Evolutionary conservation across 768 basidiomycete genomes (phyloP).

Genomic region (Lactifluus volemus): DNA sequence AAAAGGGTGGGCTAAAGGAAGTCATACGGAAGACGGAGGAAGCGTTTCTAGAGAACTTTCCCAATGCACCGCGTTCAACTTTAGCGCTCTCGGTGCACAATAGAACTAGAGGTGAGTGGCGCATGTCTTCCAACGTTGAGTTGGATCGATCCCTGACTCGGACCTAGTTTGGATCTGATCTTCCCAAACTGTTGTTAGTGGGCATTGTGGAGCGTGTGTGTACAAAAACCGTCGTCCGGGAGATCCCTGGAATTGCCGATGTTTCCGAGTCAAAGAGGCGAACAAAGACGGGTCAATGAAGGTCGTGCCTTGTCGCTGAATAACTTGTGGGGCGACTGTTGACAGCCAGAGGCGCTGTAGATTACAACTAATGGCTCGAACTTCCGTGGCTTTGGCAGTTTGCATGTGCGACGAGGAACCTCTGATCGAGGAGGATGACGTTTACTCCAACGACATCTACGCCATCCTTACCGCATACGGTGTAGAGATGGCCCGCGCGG

Average conservation of each 20-base stretch:
- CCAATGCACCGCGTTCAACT: slow-evolving; percentile 62
- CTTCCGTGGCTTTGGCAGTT: slow-evolving; percentile 81
- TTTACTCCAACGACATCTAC: slow-evolving; percentile 94
- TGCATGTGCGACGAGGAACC: slow-evolving; percentile 36
- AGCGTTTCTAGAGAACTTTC: slow-evolving; percentile 48
- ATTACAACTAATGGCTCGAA: slow-evolving; percentile 91
- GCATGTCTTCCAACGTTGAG: background rate
- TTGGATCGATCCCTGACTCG: background rate
- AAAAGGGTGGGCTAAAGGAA: slow-evolving; percentile 29
- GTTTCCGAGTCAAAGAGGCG: slow-evolving; percentile 66
- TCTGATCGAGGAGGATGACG: slow-evolving; percentile 62
- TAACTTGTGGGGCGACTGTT: background rate
- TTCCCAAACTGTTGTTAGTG: slow-evolving; percentile 89
- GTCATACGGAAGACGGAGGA: slow-evolving; percentile 38
- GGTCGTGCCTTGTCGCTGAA: slow-evolving; percentile 27
- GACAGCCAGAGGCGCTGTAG: slow-evolving; percentile 29
- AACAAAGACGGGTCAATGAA: slow-evolving; percentile 43
- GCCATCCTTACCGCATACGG: slow-evolving; percentile 88
- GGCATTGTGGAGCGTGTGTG: slow-evolving; percentile 89
- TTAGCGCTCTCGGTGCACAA: slow-evolving; percentile 59
- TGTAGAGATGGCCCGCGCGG: slow-evolving; percentile 90
- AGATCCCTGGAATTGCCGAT: slow-evolving; percentile 86
- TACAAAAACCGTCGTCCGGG: slow-evolving; percentile 74
- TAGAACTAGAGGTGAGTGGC: slow-evolving; percentile 70
- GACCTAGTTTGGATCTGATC: slow-evolving; percentile 72